These are phyloP conservation scores for Fusarium nanum DNA, from an alignment of 2,329 filamentous ascomycete genomes.

Conservation along the genomic window DNA sequence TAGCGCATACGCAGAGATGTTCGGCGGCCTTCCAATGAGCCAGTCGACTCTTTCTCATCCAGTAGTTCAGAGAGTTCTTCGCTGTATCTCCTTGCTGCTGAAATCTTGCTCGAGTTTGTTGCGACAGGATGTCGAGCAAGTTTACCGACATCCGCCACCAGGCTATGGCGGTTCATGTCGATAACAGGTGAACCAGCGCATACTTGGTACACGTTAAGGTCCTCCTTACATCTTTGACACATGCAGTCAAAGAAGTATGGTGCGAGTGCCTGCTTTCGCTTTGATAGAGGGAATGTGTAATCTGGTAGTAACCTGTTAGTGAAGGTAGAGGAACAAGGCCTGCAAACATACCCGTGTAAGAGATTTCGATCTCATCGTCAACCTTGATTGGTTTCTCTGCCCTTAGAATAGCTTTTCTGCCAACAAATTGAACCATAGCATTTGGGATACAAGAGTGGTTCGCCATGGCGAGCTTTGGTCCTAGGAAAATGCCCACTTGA, in stretches of 20 bases:
- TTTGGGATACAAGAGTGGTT: constrained; percentile 74
- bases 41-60: constrained; percentile 40
- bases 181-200: constrained; percentile 56
- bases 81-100: constrained; percentile 30
- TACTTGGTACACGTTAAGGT: constrained; percentile 67
- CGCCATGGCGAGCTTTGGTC: constrained; percentile 66
- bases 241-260: constrained; percentile 65
- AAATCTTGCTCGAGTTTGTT: constrained; percentile 27
- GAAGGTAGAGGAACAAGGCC: neutral
- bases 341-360: constrained; percentile 65
- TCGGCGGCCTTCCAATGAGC: constrained; percentile 46
- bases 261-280: constrained; percentile 57
- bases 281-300: constrained; percentile 57
- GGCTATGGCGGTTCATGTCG: constrained; percentile 58
- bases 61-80: constrained; percentile 48
- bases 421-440: constrained; percentile 66
- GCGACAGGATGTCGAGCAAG: constrained; percentile 47
- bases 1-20: constrained; percentile 39
- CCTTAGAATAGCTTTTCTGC: constrained; percentile 62
- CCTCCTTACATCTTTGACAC: constrained; percentile 61
- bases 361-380: constrained; percentile 70
- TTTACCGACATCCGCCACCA: constrained; percentile 55
- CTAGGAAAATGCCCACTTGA: constrained; percentile 66
- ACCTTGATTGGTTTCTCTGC: constrained; percentile 61
- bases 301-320: constrained; percentile 52